Conservation (phyloP, 345 rosid genomes). For the Eucalyptus sp. region DNA sequence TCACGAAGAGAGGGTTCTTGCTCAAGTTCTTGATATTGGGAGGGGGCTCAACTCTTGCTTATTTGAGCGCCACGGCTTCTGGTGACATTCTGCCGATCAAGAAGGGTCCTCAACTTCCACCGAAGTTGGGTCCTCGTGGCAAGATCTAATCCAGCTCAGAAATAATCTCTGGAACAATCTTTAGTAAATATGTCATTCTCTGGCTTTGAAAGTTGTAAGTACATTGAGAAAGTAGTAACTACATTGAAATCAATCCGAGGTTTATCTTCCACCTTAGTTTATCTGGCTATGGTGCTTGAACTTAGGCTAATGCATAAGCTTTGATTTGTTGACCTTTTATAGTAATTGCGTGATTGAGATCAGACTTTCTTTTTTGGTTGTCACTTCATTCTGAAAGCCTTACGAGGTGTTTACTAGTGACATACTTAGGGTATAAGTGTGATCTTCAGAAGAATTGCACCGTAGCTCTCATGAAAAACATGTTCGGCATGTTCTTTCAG, state of each 20-base stretch:
- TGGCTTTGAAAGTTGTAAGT: neutral
- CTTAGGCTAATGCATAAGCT: neutral
- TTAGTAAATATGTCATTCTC: constrained; percentile 5
- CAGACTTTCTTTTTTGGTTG: neutral
- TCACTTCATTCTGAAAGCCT: neutral
- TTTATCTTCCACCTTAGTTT: neutral
- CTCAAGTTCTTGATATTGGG: constrained; percentile 89
- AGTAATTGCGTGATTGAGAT: neutral
- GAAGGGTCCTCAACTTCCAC: constrained; percentile 91
- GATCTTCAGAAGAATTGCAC: neutral
- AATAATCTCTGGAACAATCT: neutral
- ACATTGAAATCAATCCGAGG: neutral
- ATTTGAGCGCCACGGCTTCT: constrained; percentile 49
- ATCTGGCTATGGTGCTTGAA: neutral
- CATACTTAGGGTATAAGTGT: neutral
- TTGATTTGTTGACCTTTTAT: neutral
- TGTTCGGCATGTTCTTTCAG: neutral
- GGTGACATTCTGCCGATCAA: constrained; percentile 80
- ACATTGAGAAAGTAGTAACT: neutral
- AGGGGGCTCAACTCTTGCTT: constrained; percentile 72
- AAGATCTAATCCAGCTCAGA: constrained; percentile 37
- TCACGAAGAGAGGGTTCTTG: constrained; percentile 89
- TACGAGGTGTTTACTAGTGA: neutral
- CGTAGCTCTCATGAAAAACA: neutral
- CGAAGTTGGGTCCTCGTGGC: constrained; percentile 87